phyloP scores from a whole-genome alignment of 1,139 yeast species.

The Debaryomycetaceae sp. region DNA sequence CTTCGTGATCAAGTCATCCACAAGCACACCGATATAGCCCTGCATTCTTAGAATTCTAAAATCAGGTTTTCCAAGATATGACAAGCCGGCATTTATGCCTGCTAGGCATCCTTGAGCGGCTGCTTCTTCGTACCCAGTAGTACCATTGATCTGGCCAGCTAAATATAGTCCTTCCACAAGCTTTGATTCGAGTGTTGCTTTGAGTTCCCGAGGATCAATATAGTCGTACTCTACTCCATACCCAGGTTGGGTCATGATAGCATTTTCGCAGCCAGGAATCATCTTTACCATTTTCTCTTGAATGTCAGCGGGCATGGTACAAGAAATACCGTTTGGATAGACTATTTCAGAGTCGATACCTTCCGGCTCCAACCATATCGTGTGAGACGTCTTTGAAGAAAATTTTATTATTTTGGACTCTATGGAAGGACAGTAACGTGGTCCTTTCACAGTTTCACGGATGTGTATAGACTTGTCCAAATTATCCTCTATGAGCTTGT shows the following conservation, averaged over 20 bases:
- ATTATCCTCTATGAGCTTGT: conserved; percentile 63
- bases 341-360: conserved; percentile 81
- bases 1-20: conserved; percentile 90
- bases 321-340: conserved; percentile 94
- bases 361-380: conserved; percentile 96
- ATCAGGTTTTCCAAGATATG: conserved; percentile 37
- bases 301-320: conserved; percentile 94
- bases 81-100: conserved; percentile 86
- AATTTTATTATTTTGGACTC: conserved; percentile 87
- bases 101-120: conserved; percentile 96
- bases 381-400: conserved; percentile 69
- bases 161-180: conserved; percentile 71
- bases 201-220: conserved; percentile 87
- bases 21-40: conserved; percentile 87
- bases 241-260: conserved; percentile 86
- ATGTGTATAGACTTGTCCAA: conserved; percentile 85
- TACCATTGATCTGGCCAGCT: conserved; percentile 98
- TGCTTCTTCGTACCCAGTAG: conserved; percentile 99
- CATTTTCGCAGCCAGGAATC: conserved; percentile 89
- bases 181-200: conserved; percentile 77
- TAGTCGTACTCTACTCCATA: conserved; percentile 98
- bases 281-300: conserved; percentile 70
- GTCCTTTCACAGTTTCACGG: conserved; percentile 92
- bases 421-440: conserved; percentile 95
- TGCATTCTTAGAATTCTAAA: conserved; percentile 68